Percentiles rank a stretch among this genome's conserved stretches.
These are phyloP conservation scores for Claviceps monticola DNA, from an alignment of 2,329 filamentous ascomycete species.

Conservation along the genomic window DNA sequence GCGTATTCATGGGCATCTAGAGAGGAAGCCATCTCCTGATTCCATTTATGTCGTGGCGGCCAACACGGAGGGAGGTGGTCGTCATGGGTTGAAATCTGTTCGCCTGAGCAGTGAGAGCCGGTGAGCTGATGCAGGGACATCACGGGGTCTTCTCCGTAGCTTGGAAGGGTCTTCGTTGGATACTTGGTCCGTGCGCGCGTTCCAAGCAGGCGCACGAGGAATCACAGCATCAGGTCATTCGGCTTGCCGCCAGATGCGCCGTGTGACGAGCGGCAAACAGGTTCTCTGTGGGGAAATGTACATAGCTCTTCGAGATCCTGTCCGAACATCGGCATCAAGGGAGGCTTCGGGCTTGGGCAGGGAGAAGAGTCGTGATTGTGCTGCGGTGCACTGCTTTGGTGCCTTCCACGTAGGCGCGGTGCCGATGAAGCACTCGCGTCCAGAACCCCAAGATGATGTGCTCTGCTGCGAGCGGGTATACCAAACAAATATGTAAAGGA, in stretches of 20 bases:
- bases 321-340: too few species aligned
- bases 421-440: neutral
- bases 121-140: too few species aligned
- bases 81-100: neutral
- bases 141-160: too few species aligned
- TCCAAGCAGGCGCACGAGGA: neutral
- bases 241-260: too few species aligned
- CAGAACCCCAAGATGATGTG: too few species aligned
- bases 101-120: too few species aligned
- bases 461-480: too few species aligned
- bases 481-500: too few species aligned
- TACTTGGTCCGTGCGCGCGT: neutral
- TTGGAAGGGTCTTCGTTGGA: neutral
- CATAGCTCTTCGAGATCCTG: too few species aligned
- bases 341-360: too few species aligned
- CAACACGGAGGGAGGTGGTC: neutral
- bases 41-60: neutral
- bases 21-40: neutral
- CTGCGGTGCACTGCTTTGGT: neutral
- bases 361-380: neutral
- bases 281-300: too few species aligned
- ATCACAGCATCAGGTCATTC: neutral
- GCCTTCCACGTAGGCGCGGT: neutral
- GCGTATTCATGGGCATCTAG: constrained; percentile 1
- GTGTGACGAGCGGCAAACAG: too few species aligned